Conservation (phyloP, 495 filamentous ascomycete genomes). For the Podospora sp. region DNA sequence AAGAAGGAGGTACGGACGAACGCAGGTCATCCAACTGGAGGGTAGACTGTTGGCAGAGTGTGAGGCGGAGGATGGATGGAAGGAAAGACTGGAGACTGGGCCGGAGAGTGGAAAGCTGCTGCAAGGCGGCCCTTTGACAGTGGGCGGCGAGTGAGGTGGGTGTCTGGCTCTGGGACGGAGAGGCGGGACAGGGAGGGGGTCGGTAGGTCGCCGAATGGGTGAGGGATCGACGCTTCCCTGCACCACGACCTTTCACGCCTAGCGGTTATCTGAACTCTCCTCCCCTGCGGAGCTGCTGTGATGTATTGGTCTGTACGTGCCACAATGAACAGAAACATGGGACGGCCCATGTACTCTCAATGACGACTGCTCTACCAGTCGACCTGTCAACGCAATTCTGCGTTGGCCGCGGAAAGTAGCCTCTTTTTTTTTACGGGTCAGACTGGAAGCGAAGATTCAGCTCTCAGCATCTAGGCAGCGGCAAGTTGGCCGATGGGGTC, state of each 20-base stretch:
- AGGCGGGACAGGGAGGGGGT: conserved; percentile 16
- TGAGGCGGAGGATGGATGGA: neutral
- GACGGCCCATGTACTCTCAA: neutral
- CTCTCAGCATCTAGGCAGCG: no score
- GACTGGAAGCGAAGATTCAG: no score
- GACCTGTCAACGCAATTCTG: neutral
- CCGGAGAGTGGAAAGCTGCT: neutral
- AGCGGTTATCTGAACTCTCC: conserved; percentile 16
- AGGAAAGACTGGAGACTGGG: conserved; percentile 8
- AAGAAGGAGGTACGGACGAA: neutral
- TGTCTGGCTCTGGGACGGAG: neutral
- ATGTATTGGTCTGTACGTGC: neutral
- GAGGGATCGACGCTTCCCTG: conserved; percentile 33
- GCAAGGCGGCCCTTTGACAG: conserved; percentile 3
- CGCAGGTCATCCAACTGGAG: neutral
- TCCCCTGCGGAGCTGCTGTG: neutral
- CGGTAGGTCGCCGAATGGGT: conserved; percentile 29
- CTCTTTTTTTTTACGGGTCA: no score
- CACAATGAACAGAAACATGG: conserved; percentile 1
- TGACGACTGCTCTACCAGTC: neutral
- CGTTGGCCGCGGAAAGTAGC: neutral
- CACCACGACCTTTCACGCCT: conserved; percentile 25
- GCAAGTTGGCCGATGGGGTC: neutral
- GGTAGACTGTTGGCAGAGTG: neutral
- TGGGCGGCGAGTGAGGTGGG: conserved; percentile 6